phyloP scores from a whole-genome alignment of 2,329 filamentous ascomycete species.

The Dissoconium aciculare region DNA sequence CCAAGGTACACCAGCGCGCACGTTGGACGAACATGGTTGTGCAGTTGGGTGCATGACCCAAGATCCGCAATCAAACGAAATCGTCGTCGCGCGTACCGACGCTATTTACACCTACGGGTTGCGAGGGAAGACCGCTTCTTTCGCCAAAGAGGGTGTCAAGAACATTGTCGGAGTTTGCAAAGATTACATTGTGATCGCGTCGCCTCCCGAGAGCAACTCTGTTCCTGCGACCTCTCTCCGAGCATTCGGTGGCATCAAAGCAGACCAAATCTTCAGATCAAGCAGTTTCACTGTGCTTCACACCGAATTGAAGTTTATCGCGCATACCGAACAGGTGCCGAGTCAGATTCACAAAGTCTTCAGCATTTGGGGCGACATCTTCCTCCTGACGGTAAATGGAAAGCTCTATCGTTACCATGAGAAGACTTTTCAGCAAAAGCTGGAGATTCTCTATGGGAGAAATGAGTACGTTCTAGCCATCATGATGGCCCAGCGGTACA shows the following conservation, averaged over 20 bases:
- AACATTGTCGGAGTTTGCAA: slow-evolving; percentile 63
- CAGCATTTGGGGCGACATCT: slow-evolving; percentile 80
- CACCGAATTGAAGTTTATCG: slow-evolving; percentile 75
- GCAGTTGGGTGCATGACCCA: slow-evolving; percentile 90
- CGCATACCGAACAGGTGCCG: slow-evolving; percentile 72
- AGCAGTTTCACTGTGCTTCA: slow-evolving; percentile 87
- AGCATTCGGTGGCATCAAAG: slow-evolving; percentile 55
- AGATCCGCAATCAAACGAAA: slow-evolving; percentile 62
- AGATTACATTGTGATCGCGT: slow-evolving; percentile 77
- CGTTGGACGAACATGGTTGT: slow-evolving; percentile 78
- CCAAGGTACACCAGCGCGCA: slow-evolving; percentile 75
- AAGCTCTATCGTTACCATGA: slow-evolving; percentile 87
- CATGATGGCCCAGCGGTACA: slow-evolving; percentile 78
- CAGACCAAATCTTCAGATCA: slow-evolving; percentile 70
- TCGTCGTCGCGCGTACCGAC: slow-evolving; percentile 87
- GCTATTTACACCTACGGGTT: slow-evolving; percentile 86
- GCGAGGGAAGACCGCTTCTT: slow-evolving; percentile 72
- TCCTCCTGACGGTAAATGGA: slow-evolving; percentile 77
- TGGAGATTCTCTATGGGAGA: slow-evolving; percentile 85
- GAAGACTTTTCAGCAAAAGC: slow-evolving; percentile 73
- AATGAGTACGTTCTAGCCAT: slow-evolving; percentile 88
- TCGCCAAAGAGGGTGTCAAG: slow-evolving; percentile 84
- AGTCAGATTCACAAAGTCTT: slow-evolving; percentile 69
- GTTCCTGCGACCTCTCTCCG: slow-evolving; percentile 48
- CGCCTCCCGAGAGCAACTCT: slow-evolving; percentile 51